Conservation (phyloP, 129 eudicot genomes). For the Solidago caesia region DNA sequence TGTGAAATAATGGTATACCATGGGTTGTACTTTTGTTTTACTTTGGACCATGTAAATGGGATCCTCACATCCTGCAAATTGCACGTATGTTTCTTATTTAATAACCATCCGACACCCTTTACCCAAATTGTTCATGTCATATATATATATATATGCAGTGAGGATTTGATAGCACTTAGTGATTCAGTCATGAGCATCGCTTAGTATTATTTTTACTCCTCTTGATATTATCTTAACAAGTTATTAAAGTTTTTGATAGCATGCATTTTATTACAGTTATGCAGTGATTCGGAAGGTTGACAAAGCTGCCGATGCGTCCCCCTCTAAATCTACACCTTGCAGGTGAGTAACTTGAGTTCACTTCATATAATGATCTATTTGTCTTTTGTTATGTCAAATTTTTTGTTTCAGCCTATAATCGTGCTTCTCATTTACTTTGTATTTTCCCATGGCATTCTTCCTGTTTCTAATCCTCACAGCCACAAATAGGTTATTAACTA, state of each 20-base stretch:
- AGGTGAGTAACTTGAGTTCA: conserved; percentile 45
- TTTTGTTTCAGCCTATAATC: no score
- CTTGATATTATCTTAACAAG: not conserved
- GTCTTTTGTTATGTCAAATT: no score
- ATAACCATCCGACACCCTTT: not conserved
- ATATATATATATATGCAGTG: not conserved
- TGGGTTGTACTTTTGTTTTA: not conserved
- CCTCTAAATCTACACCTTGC: conserved; percentile 37
- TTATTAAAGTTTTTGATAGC: not conserved
- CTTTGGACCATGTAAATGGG: not conserved
- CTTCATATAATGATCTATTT: no score
- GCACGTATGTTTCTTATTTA: not conserved
- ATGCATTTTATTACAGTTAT: conserved; percentile 47
- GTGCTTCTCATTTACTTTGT: no score
- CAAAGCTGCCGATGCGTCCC: conserved; percentile 43
- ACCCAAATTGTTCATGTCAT: not conserved
- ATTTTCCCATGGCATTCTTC: no score
- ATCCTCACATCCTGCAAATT: not conserved
- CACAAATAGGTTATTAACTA: no score
- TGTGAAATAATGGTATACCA: not conserved
- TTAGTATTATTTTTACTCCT: not conserved
- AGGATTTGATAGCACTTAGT: not conserved
- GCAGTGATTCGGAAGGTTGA: conserved; percentile 70
- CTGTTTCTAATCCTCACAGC: no score
- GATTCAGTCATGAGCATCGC: not conserved